Conservation (phyloP, 371 early-diverging fungal species). For the Syncephalastrum contaminatum region DNA sequence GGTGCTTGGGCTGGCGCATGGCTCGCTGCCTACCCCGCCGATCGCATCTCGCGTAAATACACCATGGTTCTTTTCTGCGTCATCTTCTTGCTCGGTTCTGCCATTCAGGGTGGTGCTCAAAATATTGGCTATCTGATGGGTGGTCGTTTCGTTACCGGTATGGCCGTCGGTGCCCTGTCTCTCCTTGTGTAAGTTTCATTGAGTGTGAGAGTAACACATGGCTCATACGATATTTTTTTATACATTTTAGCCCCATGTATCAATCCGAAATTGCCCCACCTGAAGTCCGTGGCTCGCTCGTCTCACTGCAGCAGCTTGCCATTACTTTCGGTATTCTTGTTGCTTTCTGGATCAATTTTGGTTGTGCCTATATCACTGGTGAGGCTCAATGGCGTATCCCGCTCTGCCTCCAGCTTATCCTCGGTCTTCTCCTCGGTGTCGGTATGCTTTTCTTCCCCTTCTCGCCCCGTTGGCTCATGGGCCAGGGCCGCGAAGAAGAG, state of each 20-base stretch:
- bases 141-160: slow-evolving; percentile 80
- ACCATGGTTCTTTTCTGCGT: slow-evolving; percentile 64
- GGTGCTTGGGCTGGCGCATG: slow-evolving; percentile 61
- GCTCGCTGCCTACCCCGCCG: slow-evolving; percentile 57
- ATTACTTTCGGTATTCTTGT: slow-evolving; percentile 73
- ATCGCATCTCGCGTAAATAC: slow-evolving; percentile 64
- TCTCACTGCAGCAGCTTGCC: slow-evolving; percentile 87
- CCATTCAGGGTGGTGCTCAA: slow-evolving; percentile 62
- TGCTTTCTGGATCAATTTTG: slow-evolving; percentile 74
- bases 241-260: slow-evolving; percentile 67
- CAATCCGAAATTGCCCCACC: slow-evolving; percentile 90
- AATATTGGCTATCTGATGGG: slow-evolving; percentile 55
- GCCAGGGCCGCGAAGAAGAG: slow-evolving; percentile 63
- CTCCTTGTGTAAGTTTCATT: slow-evolving; percentile 58
- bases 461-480: slow-evolving; percentile 90
- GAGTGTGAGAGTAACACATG: not conserved
- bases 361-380: slow-evolving; percentile 46
- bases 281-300: slow-evolving; percentile 80
- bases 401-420: slow-evolving; percentile 77
- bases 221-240: not conserved
- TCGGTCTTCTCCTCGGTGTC: slow-evolving; percentile 65
- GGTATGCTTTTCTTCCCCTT: slow-evolving; percentile 77
- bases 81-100: slow-evolving; percentile 67
- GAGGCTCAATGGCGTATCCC: slow-evolving; percentile 75
- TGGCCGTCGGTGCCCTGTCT: slow-evolving; percentile 84